Evolutionary conservation across 2,329 filamentous ascomycete species (phyloP), one percentile per base, ranked within the genome.

Genomic region (Penicillium sp.): DNA sequence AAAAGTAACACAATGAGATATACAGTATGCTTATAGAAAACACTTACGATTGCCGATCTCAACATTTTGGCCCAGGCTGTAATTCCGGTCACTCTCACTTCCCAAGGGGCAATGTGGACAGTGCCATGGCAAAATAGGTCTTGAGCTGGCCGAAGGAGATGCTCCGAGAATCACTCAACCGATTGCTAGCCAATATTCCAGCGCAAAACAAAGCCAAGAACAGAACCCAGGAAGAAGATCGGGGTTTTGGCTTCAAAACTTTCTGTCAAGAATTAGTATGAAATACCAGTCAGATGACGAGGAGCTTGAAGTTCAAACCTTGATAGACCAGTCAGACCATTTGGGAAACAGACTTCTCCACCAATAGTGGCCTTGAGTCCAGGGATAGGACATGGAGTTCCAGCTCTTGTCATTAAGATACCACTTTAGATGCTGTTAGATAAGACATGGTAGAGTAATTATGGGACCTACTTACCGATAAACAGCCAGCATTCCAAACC

Each of bases 401-500:
- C 69, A 71, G 7, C 55, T 59, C n/a, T 67, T 68, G 2, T 65
- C 64, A 45, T 71, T 71, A 1, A 69, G 8, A 52, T 72, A 72
- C 67, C 68, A 70, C 58, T 61, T n/a, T 51, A 5, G 6, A 5
- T 7, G 3, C 28, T 38, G 31, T 53, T 35, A 49, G 34, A 52
- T 11, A 52, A 14, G 37, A 22, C 14, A n/a, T 50, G 14, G 11
- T 6, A 31, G 5, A 38, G 12, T 20, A 37, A 15, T 20, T 3
- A 45, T 45, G 5, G 12, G 17, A 20, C 42, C 11, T 25, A 50
- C 58, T 42, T 54, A 60, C 64, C 35, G 69, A 70, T 31, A 51
- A 10, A 61, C 67, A 71, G 1, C 79, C 79, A 22, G 72, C 78
- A 63, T 73, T 75, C 74, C 78, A 86, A 2, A 86, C 77, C 17